phyloP scores from a whole-genome alignment of 176 grass and related monocot species.

The Avena eriantha region DNA sequence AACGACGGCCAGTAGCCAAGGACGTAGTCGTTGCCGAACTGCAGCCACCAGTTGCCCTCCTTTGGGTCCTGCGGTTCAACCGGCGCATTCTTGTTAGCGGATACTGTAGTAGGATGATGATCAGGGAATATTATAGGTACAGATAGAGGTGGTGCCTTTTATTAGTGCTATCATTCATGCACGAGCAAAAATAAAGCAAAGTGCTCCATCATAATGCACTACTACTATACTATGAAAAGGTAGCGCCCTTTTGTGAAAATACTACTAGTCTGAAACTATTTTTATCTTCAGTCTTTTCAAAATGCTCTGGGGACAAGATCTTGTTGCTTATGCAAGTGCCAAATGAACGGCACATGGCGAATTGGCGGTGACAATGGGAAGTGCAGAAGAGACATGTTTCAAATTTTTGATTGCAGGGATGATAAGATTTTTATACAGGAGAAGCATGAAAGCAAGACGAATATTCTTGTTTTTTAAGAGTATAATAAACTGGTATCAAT shows the following conservation, averaged over 20 bases:
- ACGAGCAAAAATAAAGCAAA: constrained; percentile 23
- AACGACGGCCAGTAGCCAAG: constrained; percentile 90
- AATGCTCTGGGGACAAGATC: constrained; percentile 9
- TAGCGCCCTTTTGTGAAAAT: constrained; percentile 9
- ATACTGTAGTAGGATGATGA: constrained; percentile 22
- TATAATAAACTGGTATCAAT: background rate
- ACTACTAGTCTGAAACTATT: background rate
- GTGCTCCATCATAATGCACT: constrained; percentile 35
- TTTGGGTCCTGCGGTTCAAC: constrained; percentile 69
- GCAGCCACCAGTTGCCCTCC: constrained; percentile 85
- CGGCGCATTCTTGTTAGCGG: background rate
- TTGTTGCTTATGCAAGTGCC: constrained; percentile 20
- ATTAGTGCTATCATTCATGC: constrained; percentile 52
- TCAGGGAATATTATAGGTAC: constrained; percentile 7
- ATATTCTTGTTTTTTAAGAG: constrained; percentile 37
- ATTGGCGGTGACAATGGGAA: constrained; percentile 19
- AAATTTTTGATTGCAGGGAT: background rate
- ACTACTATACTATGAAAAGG: constrained; percentile 41
- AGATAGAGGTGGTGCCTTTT: constrained; percentile 37
- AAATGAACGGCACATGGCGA: constrained; percentile 32
- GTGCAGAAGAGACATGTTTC: constrained; percentile 28
- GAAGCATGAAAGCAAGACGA: constrained; percentile 3
- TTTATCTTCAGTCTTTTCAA: background rate
- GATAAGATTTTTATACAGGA: constrained; percentile 21
- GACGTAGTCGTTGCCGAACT: constrained; percentile 70